A percentile compares a stretch with the other conserved stretches of the same genome.
Evolutionary conservation across 2,329 filamentous ascomycete species (phyloP).

Genomic region (Phaeophleospora eucalypticola): DNA sequence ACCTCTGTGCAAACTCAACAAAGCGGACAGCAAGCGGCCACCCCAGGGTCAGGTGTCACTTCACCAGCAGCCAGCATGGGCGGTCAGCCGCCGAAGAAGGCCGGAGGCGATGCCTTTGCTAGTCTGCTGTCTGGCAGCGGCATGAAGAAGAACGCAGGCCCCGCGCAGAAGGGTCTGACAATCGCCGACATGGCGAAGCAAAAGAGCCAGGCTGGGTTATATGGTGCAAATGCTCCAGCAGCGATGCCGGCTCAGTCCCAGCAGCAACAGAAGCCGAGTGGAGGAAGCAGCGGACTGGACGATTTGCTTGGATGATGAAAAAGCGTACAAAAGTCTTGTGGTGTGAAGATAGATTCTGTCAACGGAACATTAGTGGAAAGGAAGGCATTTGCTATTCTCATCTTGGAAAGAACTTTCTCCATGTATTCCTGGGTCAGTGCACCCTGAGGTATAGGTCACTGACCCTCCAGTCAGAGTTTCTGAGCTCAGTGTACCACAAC

Average conservation of each 20-base stretch:
- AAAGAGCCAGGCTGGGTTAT: conserved; percentile 90
- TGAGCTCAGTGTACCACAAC: no score
- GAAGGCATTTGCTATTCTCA: no score
- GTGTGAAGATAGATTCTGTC: conserved; percentile 7
- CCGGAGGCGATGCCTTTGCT: conserved; percentile 80
- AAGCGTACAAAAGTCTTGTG: conserved; percentile 6
- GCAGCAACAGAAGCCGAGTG: conserved; percentile 23
- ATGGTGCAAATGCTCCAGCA: conserved; percentile 64
- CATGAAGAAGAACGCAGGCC: conserved; percentile 48
- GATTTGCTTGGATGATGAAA: conserved; percentile 43
- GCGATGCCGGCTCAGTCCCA: conserved; percentile 13
- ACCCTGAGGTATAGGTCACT: no score
- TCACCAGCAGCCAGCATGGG: conserved; percentile 32
- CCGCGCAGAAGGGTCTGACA: conserved; percentile 64
- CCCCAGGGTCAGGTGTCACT: conserved; percentile 40
- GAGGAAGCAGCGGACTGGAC: conserved; percentile 33
- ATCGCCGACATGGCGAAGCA: conserved; percentile 96
- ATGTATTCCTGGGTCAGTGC: no score
- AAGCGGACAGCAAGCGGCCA: conserved; percentile 35
- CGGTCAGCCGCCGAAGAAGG: conserved; percentile 41
- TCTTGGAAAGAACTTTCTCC: no score
- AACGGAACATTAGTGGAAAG: no score
- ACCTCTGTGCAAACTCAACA: conserved; percentile 61
- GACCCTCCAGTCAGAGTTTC: no score
- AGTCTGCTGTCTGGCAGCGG: conserved; percentile 70